Base-by-base conservation (phyloP, 2,329 filamentous ascomycete genomes). In the Daldinia sp. region DNA sequence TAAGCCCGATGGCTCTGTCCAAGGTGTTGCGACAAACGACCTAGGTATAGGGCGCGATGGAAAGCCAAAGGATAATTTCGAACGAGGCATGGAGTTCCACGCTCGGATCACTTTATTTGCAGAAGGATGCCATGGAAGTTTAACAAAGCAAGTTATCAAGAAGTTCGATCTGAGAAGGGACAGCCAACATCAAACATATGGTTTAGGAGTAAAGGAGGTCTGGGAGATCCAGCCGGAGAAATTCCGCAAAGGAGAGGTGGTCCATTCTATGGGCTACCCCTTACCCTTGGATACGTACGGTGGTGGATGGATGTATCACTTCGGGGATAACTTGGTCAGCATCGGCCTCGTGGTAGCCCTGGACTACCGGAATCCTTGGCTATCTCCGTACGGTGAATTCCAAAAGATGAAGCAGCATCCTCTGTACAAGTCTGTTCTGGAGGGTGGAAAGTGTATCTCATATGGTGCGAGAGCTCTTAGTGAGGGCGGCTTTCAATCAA, bases 291-390 rank as follows among this genome's bases (percentile, higher is more conserved):
- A 98, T 75, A 95, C 94, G 7, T 99, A 99, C 75, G 95, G 95
- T 69, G 95, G 95, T 68, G 93, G 92, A n/a, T 99, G 93, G 89
- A 94, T 99, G 92, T 99, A 99, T 75, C 95, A 99, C 78, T 99
- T 98, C 77, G 95, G 94, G 34, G 94, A 99, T 72, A 99, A 98
- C 78, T 86, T 98, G 72, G 94, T 99, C 63, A 93, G 89, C 69
- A 84, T 99, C 58, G 95, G 95, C 21, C 83, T 98, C 15, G 95
- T 99, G 9, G 91, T 96, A 34, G 94, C 94, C 21, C 85, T 99
- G 55, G 95, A 99, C 81, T 99, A 99, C 77, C 85, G 92, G 39
- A 99, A 99, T 78, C 95, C 95, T 0, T 99, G 94, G 93, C 80
- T 98, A 57, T 95, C 94, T 3, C 95, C 95, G 0, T 99, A 98